phyloP scores from a whole-genome alignment of 495 filamentous ascomycete species.

The Elasticomyces elasticus region DNA sequence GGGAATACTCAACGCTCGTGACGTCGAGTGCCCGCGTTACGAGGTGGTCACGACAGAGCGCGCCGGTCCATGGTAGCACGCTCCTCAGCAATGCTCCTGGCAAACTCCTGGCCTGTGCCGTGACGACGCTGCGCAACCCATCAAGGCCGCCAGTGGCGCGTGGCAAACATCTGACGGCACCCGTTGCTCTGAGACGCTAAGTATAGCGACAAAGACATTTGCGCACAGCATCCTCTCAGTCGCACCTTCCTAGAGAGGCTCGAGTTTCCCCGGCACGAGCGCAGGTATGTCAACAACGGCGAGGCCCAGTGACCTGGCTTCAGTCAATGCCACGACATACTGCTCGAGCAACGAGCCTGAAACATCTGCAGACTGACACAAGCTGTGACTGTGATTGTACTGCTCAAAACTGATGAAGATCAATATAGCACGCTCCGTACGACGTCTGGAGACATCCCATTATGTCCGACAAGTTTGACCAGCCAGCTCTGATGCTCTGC shows the following conservation, averaged over 20 bases:
- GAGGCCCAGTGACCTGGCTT: not conserved
- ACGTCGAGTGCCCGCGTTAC: not conserved
- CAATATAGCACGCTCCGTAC: too few species aligned
- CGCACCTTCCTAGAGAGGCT: not conserved
- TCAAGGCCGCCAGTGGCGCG: not conserved
- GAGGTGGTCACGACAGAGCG: not conserved
- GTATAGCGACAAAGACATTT: not conserved
- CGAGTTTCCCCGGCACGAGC: not conserved
- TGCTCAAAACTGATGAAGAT: too few species aligned
- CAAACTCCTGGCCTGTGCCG: not conserved
- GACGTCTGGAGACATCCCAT: too few species aligned
- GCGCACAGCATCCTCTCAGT: not conserved
- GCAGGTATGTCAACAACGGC: too few species aligned
- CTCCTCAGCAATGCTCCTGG: not conserved
- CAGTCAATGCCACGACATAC: not conserved
- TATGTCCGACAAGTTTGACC: too few species aligned
- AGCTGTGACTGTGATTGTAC: too few species aligned
- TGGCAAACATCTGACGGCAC: not conserved
- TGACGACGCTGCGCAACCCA: not conserved
- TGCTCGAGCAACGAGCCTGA: too few species aligned
- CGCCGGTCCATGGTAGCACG: not conserved
- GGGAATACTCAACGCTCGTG: not conserved
- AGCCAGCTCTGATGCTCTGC: too few species aligned
- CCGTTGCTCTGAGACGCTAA: not conserved
- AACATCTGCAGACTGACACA: too few species aligned